Conservation (phyloP, 495 filamentous ascomycete species). For the Tetracladium marchalianum region DNA sequence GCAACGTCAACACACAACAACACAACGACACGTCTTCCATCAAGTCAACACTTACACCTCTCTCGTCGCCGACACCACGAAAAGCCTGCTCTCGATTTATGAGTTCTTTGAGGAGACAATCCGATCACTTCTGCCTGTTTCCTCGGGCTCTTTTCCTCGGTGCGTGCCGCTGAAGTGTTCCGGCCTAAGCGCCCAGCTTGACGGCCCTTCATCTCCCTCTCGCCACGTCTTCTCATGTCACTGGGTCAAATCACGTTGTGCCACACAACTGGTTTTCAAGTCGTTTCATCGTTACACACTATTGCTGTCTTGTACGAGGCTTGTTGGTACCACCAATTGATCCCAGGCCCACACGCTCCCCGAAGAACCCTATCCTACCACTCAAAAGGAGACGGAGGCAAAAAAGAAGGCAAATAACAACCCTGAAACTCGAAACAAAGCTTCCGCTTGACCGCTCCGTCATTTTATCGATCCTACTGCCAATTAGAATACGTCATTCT, state of each 20-base stretch:
- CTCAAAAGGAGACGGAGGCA: conserved; percentile 5
- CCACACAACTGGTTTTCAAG: conserved; percentile 4
- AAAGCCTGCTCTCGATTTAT: too few relatives aligned
- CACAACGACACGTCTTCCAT: conserved; percentile 1
- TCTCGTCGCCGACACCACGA: neutral
- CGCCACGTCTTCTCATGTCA: too few relatives aligned
- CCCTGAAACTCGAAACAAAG: conserved; percentile 15
- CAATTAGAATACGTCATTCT: conserved; percentile 3
- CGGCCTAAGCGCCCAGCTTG: conserved; percentile 12
- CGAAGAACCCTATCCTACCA: conserved; percentile 11
- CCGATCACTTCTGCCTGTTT: too few relatives aligned
- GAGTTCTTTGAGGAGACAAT: too few relatives aligned
- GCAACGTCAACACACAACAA: conserved; percentile 8
- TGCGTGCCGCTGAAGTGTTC: conserved; percentile 21
- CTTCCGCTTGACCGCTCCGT: conserved; percentile 4
- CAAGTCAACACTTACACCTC: neutral
- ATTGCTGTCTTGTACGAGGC: conserved; percentile 14
- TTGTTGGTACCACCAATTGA: conserved; percentile 11
- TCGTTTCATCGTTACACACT: conserved; percentile 26
- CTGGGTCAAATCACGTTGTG: too few relatives aligned
- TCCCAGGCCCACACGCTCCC: conserved; percentile 11
- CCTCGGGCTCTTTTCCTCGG: too few relatives aligned
- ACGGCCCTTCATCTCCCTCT: conserved; percentile 3
- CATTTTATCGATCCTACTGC: neutral
- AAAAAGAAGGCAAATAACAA: conserved; percentile 7